Conservation (phyloP, 2,329 filamentous ascomycete genomes). For the Blumeria graminis region DNA sequence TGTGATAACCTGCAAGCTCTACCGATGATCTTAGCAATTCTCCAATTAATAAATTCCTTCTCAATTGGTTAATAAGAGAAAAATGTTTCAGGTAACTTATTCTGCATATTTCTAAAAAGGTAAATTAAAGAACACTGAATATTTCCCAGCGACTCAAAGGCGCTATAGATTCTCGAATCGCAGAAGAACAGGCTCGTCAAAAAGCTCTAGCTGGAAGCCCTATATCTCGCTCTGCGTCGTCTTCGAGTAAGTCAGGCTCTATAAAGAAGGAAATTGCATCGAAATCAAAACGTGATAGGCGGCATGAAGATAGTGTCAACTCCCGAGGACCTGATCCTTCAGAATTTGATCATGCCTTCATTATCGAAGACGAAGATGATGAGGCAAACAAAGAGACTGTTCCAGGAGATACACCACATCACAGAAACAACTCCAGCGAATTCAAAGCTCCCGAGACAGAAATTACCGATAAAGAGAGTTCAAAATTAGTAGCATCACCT, state of each 20-base stretch:
- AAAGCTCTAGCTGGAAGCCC: constrained; percentile 19
- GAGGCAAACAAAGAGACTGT: constrained; percentile 8
- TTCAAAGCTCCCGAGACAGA: neutral
- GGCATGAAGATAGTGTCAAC: constrained; percentile 11
- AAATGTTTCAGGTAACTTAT: constrained; percentile 15
- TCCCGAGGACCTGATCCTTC: constrained; percentile 43
- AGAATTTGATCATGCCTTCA: constrained; percentile 69
- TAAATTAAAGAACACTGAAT: constrained; percentile 4
- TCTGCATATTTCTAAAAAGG: constrained; percentile 5
- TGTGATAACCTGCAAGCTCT: no score
- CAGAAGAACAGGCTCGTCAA: constrained; percentile 65
- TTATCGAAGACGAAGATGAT: constrained; percentile 60
- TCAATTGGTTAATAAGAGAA: constrained; percentile 5
- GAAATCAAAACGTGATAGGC: constrained; percentile 9
- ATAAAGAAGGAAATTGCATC: constrained; percentile 11
- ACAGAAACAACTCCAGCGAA: neutral
- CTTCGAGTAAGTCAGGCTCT: constrained; percentile 8
- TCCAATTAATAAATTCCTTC: no score
- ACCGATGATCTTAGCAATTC: no score
- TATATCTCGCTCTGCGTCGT: constrained; percentile 20
- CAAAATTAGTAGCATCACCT: neutral
- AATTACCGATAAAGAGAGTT: neutral
- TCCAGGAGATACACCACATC: neutral
- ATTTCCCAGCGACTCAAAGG: constrained; percentile 47
- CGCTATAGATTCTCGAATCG: constrained; percentile 66